These are phyloP conservation scores for Venustampulla echinocandica DNA, from an alignment of 495 filamentous ascomycete species.

Conservation along the genomic window DNA sequence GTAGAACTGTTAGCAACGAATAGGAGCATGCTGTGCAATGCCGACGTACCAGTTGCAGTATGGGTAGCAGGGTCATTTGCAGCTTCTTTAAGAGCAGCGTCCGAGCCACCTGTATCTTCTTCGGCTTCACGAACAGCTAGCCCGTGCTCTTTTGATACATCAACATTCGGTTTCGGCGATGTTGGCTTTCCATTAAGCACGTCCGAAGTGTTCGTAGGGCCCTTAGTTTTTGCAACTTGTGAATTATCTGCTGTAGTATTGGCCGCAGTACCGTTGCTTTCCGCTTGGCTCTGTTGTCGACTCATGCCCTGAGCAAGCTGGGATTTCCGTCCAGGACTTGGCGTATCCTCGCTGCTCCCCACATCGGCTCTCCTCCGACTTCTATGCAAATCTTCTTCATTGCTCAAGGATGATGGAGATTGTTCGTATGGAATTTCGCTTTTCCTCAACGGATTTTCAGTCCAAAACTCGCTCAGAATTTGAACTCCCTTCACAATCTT, in stretches of 20 bases:
- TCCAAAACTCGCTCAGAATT: conserved; percentile 66
- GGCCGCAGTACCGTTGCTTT: not conserved
- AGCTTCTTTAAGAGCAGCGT: conserved; percentile 36
- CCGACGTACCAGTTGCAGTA: conserved; percentile 17
- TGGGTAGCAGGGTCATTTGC: conserved; percentile 38
- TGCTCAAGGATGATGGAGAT: conserved; percentile 7
- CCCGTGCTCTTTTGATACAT: not conserved
- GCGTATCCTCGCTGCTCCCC: not conserved
- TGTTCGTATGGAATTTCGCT: conserved; percentile 20
- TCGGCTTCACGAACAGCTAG: not conserved
- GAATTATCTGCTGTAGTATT: not conserved
- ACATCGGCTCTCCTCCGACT: conserved; percentile 6
- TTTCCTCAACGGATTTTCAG: conserved; percentile 47
- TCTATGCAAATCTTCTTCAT: conserved; percentile 17
- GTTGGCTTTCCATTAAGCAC: not conserved
- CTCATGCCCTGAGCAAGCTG: not conserved
- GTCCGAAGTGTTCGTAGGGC: conserved; percentile 21
- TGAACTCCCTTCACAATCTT: conserved; percentile 58
- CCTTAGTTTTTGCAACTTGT: conserved; percentile 19
- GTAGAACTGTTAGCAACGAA: conserved; percentile 20
- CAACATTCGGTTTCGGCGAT: not conserved
- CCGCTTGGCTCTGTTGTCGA: not conserved
- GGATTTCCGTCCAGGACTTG: conserved; percentile 1
- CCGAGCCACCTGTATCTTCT: conserved; percentile 11
- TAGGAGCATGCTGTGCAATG: conserved; percentile 10